Base-by-base conservation (phyloP, 495 filamentous ascomycete genomes). In the Lophium mytilinum region DNA sequence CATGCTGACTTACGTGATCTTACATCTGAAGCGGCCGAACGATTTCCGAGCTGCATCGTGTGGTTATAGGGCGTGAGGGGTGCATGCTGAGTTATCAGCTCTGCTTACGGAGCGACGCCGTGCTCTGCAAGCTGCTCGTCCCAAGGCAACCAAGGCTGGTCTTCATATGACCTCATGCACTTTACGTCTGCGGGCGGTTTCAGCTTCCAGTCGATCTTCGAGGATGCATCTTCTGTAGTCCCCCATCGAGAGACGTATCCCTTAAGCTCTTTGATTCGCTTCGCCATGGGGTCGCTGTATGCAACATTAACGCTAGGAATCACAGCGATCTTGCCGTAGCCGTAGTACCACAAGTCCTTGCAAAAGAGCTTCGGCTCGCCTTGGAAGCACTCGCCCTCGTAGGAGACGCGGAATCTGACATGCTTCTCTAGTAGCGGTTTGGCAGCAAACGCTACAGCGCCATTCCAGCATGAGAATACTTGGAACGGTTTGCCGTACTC, bases 401-500 rank as follows among this genome's bases (percentile, higher is more conserved):
- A 37, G 57, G 15, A 42, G 21, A 40, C 51, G 1, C 77, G 70
- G 53, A 81, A 79, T 42, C 56, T 56, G 33, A 73, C 54, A 21
- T 57, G 63, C 1, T 60, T 52, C 34, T 71, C 60, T 14, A 72
- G 60, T 37, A 76, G 61, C 0, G 72, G 66, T 33, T 62, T 68
- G 0, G 66, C 68, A 9, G 68, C 64, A 15, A 78, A 56, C 0
- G 68, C 70, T 1, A 65, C 66, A 14, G 72, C 75, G 11, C 76
- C 78, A 42, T 79, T 78, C 78, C 78, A 80, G 65, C 78, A 80
- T 0, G 75, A 72, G 43, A 78, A 80, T 0, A 81, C 78, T 66
- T 81, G 78, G 56, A 80, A 76, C 0, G 78, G 75, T 35, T 62
- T 62, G 9, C 60, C 53, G 8, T 46, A 49, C 4, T 47, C 18